These are phyloP conservation scores for Bondarzewia mesenterica DNA, from an alignment of 1,284 basidiomycete genomes.

Conservation along the genomic window DNA sequence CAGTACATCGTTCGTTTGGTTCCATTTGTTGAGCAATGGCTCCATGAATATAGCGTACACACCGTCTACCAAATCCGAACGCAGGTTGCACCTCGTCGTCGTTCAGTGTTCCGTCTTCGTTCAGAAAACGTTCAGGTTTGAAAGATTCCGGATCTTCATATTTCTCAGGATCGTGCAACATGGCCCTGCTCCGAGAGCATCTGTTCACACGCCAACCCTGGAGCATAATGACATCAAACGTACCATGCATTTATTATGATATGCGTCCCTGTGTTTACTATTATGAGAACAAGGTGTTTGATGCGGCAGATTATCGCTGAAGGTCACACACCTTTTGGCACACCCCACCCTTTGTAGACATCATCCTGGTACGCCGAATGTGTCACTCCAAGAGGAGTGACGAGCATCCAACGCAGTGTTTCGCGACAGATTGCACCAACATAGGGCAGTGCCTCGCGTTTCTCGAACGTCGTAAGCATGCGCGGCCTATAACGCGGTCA, in stretches of 20 bases:
- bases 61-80: conserved; percentile 12
- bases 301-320: not conserved
- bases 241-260: conserved; percentile 13
- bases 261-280: conserved; percentile 4
- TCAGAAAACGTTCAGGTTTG: conserved; percentile 20
- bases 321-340: conserved; percentile 13
- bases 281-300: too few relatives aligned
- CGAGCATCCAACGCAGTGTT: conserved; percentile 14
- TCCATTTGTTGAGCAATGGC: not conserved
- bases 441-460: conserved; percentile 8
- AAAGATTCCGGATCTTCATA: conserved; percentile 20
- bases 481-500: conserved; percentile 14
- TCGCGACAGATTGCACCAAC: conserved; percentile 19
- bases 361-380: conserved; percentile 14
- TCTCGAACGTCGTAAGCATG: conserved; percentile 15
- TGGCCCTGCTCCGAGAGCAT: conserved; percentile 13
- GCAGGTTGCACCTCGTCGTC: conserved; percentile 7
- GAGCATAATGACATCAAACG: not conserved
- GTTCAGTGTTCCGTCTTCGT: conserved; percentile 8
- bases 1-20: too few relatives aligned
- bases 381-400: not conserved
- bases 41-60: conserved; percentile 1
- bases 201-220: not conserved
- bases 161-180: conserved; percentile 18
- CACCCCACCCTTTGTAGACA: conserved; percentile 14